phyloP scores from a whole-genome alignment of 2,329 filamentous ascomycete genomes.

The Fusarium tjaetaba region DNA sequence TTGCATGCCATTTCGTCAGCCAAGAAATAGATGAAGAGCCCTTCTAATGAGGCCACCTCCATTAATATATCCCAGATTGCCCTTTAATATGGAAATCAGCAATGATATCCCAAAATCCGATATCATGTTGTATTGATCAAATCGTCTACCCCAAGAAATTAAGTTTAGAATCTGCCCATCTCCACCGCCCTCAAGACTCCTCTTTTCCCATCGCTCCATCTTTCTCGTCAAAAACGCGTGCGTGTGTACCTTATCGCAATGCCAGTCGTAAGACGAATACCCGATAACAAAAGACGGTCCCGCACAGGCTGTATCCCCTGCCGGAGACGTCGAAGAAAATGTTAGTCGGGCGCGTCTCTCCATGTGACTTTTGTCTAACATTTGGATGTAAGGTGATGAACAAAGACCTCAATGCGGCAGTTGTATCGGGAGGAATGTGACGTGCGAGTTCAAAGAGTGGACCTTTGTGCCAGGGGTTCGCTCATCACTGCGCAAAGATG shows the following conservation, averaged over 20 bases:
- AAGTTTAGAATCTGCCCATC: background rate
- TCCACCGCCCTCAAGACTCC: slow-evolving; percentile 8
- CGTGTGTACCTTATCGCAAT: slow-evolving; percentile 7
- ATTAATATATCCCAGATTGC: fast-evolving
- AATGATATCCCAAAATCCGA: fast-evolving
- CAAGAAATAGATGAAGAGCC: background rate
- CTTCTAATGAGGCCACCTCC: too few species aligned
- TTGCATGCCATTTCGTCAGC: background rate
- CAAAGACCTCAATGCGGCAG: slow-evolving; percentile 27
- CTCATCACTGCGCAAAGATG: slow-evolving; percentile 4
- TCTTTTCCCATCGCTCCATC: slow-evolving; percentile 14
- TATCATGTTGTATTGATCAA: background rate
- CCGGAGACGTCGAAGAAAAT: slow-evolving; percentile 32
- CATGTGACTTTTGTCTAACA: background rate
- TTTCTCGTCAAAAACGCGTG: background rate
- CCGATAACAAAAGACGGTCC: slow-evolving; percentile 24
- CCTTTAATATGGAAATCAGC: background rate
- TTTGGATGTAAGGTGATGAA: slow-evolving; percentile 9
- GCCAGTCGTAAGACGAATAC: slow-evolving; percentile 28
- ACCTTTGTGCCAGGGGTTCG: slow-evolving; percentile 21
- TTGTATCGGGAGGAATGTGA: slow-evolving; percentile 23
- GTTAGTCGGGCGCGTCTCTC: background rate
- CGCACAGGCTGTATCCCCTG: slow-evolving; percentile 28
- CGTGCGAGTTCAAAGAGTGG: slow-evolving; percentile 32
- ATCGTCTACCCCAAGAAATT: background rate